Percentiles rank a stretch among this genome's conserved stretches.
Evolutionary conservation across 129 eudicot genomes (phyloP).

Genomic region (Lactuca saligna): DNA sequence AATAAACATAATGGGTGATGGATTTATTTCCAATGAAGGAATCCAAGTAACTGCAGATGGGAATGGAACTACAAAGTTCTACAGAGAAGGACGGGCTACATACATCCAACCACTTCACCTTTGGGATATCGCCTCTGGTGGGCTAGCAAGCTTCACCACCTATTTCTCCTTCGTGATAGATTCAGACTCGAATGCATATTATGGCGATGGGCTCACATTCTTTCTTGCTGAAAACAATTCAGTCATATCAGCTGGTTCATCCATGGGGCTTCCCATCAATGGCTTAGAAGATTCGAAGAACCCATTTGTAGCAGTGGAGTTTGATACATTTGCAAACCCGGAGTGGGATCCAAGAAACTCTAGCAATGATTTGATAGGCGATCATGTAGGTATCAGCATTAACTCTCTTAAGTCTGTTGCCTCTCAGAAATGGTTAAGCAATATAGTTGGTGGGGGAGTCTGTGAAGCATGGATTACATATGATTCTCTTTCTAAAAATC

Average conservation of each 20-base stretch:
- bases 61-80: not conserved
- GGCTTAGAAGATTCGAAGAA: not conserved
- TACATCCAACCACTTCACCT: slow-evolving; percentile 28
- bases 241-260: not conserved
- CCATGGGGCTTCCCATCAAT: slow-evolving; percentile 15
- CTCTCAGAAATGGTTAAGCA: slow-evolving; percentile 28
- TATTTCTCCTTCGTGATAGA: slow-evolving; percentile 40
- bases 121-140: slow-evolving; percentile 25
- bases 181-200: not conserved
- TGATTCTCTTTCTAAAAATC: slow-evolving; percentile 27
- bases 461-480: slow-evolving; percentile 49
- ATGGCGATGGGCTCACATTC: slow-evolving; percentile 27
- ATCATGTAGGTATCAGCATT: slow-evolving; percentile 46
- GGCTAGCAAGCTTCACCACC: slow-evolving; percentile 39
- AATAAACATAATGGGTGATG: slow-evolving; percentile 10
- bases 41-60: slow-evolving; percentile 29
- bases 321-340: not conserved
- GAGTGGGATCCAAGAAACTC: not conserved
- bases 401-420: slow-evolving; percentile 10
- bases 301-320: slow-evolving; percentile 20
- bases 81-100: slow-evolving; percentile 30
- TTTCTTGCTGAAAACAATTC: slow-evolving; percentile 15
- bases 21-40: not conserved
- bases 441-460: slow-evolving; percentile 4
- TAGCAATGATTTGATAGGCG: not conserved